Conservation (phyloP, 2,329 filamentous ascomycete genomes). For the Trichoderma guizhouense region DNA sequence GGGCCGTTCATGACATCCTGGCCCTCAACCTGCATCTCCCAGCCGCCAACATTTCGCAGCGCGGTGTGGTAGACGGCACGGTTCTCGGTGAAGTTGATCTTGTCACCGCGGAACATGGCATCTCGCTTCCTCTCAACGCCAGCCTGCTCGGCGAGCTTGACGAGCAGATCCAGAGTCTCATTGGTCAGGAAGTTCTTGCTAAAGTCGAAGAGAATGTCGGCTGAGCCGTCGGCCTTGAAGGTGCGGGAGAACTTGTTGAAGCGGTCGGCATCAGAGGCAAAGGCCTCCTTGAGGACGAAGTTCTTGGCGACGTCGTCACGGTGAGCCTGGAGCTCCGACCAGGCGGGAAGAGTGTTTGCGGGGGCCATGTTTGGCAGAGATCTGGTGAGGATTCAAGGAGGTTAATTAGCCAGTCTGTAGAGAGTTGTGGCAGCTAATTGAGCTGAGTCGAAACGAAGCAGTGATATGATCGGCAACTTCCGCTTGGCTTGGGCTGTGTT, state of each 20-base stretch:
- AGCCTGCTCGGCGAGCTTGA: conserved; percentile 89
- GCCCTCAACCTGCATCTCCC: conserved; percentile 81
- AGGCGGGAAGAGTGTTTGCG: conserved; percentile 79
- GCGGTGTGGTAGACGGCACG: conserved; percentile 95
- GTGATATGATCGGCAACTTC: not conserved
- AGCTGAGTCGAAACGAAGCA: not conserved
- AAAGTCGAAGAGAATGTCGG: conserved; percentile 95
- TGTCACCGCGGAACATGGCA: conserved; percentile 94
- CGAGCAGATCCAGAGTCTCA: conserved; percentile 81
- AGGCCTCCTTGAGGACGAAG: conserved; percentile 91
- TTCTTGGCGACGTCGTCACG: conserved; percentile 81
- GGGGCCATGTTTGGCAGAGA: conserved; percentile 60
- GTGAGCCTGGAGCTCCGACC: conserved; percentile 88
- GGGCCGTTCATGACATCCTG: conserved; percentile 87
- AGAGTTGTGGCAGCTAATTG: not conserved
- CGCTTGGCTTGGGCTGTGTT: not conserved
- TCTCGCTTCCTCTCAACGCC: conserved; percentile 90
- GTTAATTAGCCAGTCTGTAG: not conserved
- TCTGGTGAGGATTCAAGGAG: not conserved
- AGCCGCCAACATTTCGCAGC: conserved; percentile 82
- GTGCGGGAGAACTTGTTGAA: conserved; percentile 87
- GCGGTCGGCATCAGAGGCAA: conserved; percentile 80
- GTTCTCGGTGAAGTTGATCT: conserved; percentile 99
- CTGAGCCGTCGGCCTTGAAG: conserved; percentile 79
- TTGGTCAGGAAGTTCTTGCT: conserved; percentile 98